phyloP scores from a whole-genome alignment of 2,329 filamentous ascomycete genomes.

The Aspergillus sp. region DNA sequence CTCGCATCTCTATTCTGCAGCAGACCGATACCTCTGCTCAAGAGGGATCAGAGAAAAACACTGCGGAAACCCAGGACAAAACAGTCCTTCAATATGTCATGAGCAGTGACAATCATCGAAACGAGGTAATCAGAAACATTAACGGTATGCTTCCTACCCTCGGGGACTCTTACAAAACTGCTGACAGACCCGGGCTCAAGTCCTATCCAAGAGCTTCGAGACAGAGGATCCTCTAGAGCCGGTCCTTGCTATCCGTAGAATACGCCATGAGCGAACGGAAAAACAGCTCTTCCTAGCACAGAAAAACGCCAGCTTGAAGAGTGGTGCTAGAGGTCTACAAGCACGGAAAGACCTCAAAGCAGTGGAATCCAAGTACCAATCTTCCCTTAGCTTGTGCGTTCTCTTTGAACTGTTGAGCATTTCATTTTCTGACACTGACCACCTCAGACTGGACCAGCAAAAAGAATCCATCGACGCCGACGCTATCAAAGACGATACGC shows the following conservation, averaged over 20 bases:
- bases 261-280: conserved; percentile 63
- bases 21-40: conserved; percentile 55
- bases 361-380: conserved; percentile 65
- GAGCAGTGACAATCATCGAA: conserved; percentile 47
- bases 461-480: conserved; percentile 58
- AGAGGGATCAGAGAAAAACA: conserved; percentile 11
- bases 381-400: conserved; percentile 54
- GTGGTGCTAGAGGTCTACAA: conserved; percentile 71
- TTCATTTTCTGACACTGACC: not conserved
- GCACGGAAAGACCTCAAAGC: conserved; percentile 72
- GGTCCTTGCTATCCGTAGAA: conserved; percentile 58
- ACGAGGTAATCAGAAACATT: conserved; percentile 61
- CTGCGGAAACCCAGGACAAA: conserved; percentile 24
- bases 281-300: conserved; percentile 66
- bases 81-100: conserved; percentile 69
- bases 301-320: conserved; percentile 71
- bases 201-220: conserved; percentile 61
- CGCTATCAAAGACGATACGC: conserved; percentile 62
- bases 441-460: conserved; percentile 47
- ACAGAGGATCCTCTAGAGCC: conserved; percentile 56
- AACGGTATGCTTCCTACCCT: conserved; percentile 45
- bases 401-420: not conserved
- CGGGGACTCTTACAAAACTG: not conserved
- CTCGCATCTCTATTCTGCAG: conserved; percentile 66
- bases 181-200: conserved; percentile 26